Percentiles rank a stretch among this genome's conserved stretches.
Evolutionary conservation across 2,329 filamentous ascomycete genomes (phyloP).

Genomic region (Mariannaea sp.): DNA sequence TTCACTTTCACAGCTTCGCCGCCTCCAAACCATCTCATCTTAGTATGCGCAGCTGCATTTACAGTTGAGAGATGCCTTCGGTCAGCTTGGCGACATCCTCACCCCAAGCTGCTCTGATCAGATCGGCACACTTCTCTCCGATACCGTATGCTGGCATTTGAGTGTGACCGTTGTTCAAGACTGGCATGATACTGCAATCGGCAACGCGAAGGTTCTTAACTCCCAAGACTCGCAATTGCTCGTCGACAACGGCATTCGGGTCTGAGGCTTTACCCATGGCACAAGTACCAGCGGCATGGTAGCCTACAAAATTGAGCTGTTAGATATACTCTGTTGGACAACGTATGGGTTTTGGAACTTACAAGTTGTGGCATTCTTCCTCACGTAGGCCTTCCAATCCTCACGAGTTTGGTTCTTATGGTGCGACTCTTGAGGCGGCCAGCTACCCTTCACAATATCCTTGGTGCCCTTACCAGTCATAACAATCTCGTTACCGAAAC

Average conservation of each 20-base stretch:
- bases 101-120: conserved; percentile 49
- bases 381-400: conserved; percentile 62
- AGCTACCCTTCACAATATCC: conserved; percentile 63
- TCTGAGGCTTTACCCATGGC: conserved; percentile 49
- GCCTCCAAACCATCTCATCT: not conserved
- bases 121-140: conserved; percentile 55
- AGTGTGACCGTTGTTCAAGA: conserved; percentile 52
- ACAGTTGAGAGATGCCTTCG: conserved; percentile 8
- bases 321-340: not conserved
- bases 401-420: conserved; percentile 55
- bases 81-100: conserved; percentile 1
- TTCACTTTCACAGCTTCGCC: too few species aligned
- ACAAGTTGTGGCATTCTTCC: conserved; percentile 65
- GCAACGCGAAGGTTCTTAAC: conserved; percentile 58
- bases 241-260: conserved; percentile 58
- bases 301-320: conserved; percentile 8
- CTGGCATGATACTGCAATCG: conserved; percentile 58
- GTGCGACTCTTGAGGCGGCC: conserved; percentile 58
- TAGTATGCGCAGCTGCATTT: not conserved
- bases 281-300: conserved; percentile 39
- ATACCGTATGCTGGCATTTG: conserved; percentile 64
- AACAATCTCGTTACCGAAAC: conserved; percentile 64
- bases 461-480: conserved; percentile 62
- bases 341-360: conserved; percentile 40
- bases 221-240: conserved; percentile 57